Evolutionary conservation across 805 yeast genomes (phyloP), one percentile per base, ranked within the genome.

Genomic region (Yamadazyma nakazawae): DNA sequence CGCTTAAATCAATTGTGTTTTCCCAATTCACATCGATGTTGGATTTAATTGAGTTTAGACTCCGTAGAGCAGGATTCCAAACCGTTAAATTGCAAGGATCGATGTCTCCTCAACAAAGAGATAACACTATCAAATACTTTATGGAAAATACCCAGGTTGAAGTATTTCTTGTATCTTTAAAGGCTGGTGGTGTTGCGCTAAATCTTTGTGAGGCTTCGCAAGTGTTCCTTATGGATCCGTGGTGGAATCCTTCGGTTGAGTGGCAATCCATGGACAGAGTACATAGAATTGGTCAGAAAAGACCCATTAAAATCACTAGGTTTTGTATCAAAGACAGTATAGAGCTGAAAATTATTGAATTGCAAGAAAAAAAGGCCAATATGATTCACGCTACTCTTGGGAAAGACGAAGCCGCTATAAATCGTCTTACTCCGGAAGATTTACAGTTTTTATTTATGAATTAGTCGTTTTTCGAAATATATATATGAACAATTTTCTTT

Each of bases 191-290:
- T 68, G 99, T 94, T 37, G 99, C 99, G 0, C 74, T 94, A 54
- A 94, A 94, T 62, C 74, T 94, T 53, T 92, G 97, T 60, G 99
- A 95, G 59, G 98, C 99, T 0, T 90, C 95, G 2, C 98, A 92
- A 59, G 98, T 94, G 40, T 94, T 94, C 56, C 76, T 94, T 38
- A 74, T 94, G 74, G 99, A 94, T 59, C 98, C 98, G 31, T 94
- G 99, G 99, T 94, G 99, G 98, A 95, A 94, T 62, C 98, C 98
- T 1, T 86, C 96, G 55, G 94, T 92, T 7, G 99, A 94, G 64
- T 94, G 97, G 90, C 99, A 94, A 64, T 85, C 95, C 42, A 96
- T 96, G 66, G 99, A 94, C 66, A 82, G 99, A 69, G 97, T 94
- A 18, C 98, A 94, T 67, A 81, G 99, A 68, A 94, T 94, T 52